Conservation (phyloP, 495 filamentous ascomycete species). For the Aspergillus steynii region DNA sequence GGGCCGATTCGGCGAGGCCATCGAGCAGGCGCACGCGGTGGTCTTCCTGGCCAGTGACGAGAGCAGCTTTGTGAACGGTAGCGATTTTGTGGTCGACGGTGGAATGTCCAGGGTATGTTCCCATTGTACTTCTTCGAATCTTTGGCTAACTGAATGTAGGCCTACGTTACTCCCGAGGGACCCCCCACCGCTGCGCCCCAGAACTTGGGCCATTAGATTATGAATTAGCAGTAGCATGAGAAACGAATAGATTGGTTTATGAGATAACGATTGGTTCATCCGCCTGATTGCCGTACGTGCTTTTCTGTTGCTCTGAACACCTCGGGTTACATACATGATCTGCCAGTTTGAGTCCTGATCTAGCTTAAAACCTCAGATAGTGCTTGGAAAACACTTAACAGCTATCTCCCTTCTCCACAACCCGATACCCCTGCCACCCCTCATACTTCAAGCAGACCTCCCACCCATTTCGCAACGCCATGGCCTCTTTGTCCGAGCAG, state of each 20-base stretch:
- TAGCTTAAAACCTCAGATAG: too few species aligned
- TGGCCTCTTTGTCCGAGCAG: neutral
- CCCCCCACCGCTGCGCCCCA: conserved; percentile 65
- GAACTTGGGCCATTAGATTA: conserved; percentile 53
- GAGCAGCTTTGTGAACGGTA: conserved; percentile 88
- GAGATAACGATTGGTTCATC: too few species aligned
- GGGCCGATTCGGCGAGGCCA: conserved; percentile 90
- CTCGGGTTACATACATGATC: too few species aligned
- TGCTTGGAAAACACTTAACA: neutral
- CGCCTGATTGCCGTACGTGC: too few species aligned
- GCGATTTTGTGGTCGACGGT: conserved; percentile 95
- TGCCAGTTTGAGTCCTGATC: too few species aligned
- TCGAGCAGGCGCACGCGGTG: conserved; percentile 94
- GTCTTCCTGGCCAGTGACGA: conserved; percentile 94
- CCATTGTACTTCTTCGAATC: too few species aligned
- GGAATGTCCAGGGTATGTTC: conserved; percentile 71
- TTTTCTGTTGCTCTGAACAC: too few species aligned
- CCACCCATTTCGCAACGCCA: neutral
- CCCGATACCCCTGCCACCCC: neutral
- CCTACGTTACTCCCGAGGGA: conserved; percentile 91
- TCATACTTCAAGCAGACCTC: neutral
- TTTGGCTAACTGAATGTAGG: conserved; percentile 29
- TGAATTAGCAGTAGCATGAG: too few species aligned
- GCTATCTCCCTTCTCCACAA: neutral
- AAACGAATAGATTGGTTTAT: too few species aligned